These are phyloP conservation scores for Fusarium beomiforme DNA, from an alignment of 2,329 filamentous ascomycete genomes.

Conservation along the genomic window DNA sequence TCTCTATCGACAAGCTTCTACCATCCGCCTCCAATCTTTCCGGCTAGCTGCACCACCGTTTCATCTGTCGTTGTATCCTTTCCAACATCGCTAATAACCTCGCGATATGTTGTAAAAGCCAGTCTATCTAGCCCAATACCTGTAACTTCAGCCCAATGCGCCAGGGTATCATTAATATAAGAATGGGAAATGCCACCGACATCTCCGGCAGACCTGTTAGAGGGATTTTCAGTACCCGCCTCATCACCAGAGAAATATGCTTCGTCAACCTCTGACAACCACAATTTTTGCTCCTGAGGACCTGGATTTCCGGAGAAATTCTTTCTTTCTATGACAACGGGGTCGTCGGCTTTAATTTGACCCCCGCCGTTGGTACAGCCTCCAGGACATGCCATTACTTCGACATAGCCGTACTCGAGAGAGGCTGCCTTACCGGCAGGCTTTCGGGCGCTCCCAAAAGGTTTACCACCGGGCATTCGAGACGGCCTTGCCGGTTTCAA, in stretches of 20 bases:
- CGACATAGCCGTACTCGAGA: constrained; percentile 88
- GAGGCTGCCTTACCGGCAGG: constrained; percentile 59
- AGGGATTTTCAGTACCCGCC: constrained; percentile 48
- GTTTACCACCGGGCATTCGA: constrained; percentile 80
- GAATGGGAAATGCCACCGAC: constrained; percentile 73
- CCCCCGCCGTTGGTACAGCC: constrained; percentile 98
- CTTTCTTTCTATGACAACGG: constrained; percentile 64
- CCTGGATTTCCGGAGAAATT: constrained; percentile 66
- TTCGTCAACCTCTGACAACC: constrained; percentile 84
- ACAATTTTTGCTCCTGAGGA: constrained; percentile 84
- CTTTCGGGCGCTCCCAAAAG: constrained; percentile 65
- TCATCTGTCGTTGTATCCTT: constrained; percentile 77
- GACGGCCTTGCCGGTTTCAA: constrained; percentile 83
- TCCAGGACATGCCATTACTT: constrained; percentile 99
- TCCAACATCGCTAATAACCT: constrained; percentile 94
- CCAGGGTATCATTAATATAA: constrained; percentile 74
- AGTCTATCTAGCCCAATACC: constrained; percentile 77
- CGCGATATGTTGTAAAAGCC: constrained; percentile 86
- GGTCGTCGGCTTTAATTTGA: constrained; percentile 91
- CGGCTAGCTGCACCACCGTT: constrained; percentile 86
- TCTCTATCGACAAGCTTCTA: constrained; percentile 55
- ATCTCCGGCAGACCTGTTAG: constrained; percentile 50
- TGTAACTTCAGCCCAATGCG: constrained; percentile 80
- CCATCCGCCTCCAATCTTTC: constrained; percentile 94
- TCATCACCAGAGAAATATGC: constrained; percentile 86